A percentile compares a stretch with the other conserved stretches of the same genome.
Evolutionary conservation across 2,329 filamentous ascomycete genomes (phyloP).

Genomic region (Pyrenochaeta sp.): DNA sequence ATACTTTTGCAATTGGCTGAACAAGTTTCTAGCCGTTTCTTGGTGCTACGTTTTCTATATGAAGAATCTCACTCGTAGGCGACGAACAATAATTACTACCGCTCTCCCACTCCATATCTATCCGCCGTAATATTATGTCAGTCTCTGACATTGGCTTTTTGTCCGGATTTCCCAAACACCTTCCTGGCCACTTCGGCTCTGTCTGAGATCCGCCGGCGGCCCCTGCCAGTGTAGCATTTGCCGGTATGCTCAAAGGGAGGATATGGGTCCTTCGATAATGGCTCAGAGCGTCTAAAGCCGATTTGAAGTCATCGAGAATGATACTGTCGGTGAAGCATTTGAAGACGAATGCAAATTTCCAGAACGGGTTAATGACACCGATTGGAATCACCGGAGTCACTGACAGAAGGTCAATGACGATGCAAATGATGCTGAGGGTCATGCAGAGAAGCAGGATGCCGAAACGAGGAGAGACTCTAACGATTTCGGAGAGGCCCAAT

Average conservation of each 20-base stretch:
- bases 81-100: not conserved
- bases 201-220: not conserved
- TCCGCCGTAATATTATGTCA: not conserved
- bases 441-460: constrained; percentile 65
- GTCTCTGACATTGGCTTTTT: not conserved
- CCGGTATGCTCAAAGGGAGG: constrained; percentile 2
- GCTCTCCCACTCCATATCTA: not conserved
- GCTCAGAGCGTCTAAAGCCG: constrained; percentile 47
- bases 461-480: constrained; percentile 66
- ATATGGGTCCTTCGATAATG: constrained; percentile 2
- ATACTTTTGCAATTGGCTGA: too few species aligned
- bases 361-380: constrained; percentile 65
- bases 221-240: not conserved
- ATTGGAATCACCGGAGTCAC: constrained; percentile 58
- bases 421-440: constrained; percentile 64
- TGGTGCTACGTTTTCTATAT: not conserved
- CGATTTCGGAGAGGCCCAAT: constrained; percentile 60
- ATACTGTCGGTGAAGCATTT: constrained; percentile 70
- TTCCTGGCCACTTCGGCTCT: constrained; percentile 1
- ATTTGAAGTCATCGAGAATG: constrained; percentile 71
- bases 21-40: not conserved
- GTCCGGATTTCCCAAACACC: not conserved
- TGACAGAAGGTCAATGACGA: constrained; percentile 64
- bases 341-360: constrained; percentile 67
- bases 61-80: not conserved